phyloP scores from a whole-genome alignment of 148 eudicot species.

The Vaccinium vitisidaea region DNA sequence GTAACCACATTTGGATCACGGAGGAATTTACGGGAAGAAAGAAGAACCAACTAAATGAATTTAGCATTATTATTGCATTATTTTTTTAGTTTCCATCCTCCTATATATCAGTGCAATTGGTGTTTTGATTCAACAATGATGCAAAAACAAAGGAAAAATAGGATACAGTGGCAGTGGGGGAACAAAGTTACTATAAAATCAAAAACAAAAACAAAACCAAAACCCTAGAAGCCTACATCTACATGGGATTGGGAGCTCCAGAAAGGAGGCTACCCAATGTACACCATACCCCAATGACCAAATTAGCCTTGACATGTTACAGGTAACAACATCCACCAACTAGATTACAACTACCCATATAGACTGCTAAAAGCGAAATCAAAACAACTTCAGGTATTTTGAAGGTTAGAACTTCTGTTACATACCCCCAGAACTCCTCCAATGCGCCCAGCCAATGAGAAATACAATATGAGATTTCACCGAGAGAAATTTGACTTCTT shows the following conservation, averaged over 20 bases:
- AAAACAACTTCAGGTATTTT: background rate
- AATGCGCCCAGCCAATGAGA: background rate
- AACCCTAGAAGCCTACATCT: background rate
- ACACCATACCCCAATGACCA: background rate
- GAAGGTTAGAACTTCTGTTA: background rate
- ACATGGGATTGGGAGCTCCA: background rate
- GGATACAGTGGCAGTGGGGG: background rate
- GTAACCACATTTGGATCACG: background rate
- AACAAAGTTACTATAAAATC: background rate
- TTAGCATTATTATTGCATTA: background rate
- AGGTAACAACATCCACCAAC: background rate
- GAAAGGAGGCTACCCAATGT: background rate
- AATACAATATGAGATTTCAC: background rate
- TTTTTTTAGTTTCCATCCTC: background rate
- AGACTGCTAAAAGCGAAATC: background rate
- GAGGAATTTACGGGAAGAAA: background rate
- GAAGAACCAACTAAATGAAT: background rate
- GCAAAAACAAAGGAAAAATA: background rate
- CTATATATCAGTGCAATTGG: background rate
- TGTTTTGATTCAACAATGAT: background rate
- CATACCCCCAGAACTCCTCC: slow-evolving; percentile 2
- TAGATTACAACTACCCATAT: background rate
- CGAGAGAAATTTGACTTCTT: background rate
- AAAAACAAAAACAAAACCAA: background rate
- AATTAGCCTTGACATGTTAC: slow-evolving; percentile 13